These are phyloP conservation scores for Globisporangium abappressorium DNA, from an alignment of 352 stramenopile species.

Conservation along the genomic window DNA sequence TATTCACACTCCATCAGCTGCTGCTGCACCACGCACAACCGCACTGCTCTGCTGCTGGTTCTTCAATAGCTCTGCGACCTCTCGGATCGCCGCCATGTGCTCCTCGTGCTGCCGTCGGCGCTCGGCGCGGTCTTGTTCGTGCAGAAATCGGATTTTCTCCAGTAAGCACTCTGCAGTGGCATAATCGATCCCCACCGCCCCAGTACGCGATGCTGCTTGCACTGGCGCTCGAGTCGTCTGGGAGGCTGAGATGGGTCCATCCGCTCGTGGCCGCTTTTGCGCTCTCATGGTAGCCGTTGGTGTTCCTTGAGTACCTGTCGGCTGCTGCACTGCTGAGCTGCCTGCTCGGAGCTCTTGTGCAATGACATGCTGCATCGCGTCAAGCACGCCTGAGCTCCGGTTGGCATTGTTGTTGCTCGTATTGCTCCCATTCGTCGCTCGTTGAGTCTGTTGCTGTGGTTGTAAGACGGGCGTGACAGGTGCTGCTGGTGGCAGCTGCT, in stretches of 20 bases:
- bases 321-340: background rate
- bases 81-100: constrained; percentile 47
- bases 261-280: constrained; percentile 7
- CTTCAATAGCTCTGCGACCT: constrained; percentile 33
- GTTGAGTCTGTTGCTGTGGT: background rate
- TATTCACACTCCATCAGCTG: background rate
- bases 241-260: background rate
- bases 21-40: background rate
- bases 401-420: background rate
- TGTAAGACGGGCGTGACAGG: background rate
- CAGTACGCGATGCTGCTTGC: background rate
- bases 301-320: background rate
- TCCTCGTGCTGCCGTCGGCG: constrained; percentile 50
- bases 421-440: background rate
- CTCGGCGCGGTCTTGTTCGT: constrained; percentile 43
- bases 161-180: constrained; percentile 19
- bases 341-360: background rate
- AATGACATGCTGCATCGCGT: background rate
- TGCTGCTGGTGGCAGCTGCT: background rate
- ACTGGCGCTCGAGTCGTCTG: background rate
- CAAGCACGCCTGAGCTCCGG: background rate
- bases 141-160: constrained; percentile 33
- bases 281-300: background rate
- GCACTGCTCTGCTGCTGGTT: background rate
- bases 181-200: constrained; percentile 5